These are phyloP conservation scores for Coemansia sp. DNA, from an alignment of 192 early-diverging fungal species.

Conservation along the genomic window DNA sequence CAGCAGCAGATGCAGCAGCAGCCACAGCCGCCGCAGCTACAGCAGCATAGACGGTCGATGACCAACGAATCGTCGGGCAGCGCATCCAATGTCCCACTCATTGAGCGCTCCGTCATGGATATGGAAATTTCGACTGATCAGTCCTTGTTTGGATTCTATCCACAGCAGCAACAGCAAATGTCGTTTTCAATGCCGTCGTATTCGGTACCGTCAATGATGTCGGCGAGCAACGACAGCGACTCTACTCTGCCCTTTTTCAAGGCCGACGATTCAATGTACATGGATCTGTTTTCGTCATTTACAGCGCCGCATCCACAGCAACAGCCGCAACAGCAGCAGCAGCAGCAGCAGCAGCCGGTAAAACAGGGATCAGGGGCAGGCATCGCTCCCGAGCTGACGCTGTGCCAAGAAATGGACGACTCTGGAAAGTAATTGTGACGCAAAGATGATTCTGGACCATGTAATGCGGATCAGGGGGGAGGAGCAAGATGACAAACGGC, in stretches of 20 bases:
- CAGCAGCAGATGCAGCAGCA: no score
- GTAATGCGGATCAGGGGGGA: no score
- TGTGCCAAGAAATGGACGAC: no score
- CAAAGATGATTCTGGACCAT: no score
- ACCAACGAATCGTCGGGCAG: constrained; percentile 25
- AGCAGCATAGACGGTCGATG: constrained; percentile 6
- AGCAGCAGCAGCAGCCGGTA: background rate
- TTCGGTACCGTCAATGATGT: background rate
- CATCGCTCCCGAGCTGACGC: constrained; percentile 26
- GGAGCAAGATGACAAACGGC: no score
- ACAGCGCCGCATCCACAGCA: background rate
- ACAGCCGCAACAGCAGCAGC: background rate
- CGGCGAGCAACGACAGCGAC: background rate
- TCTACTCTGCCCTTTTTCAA: background rate
- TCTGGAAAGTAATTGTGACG: no score
- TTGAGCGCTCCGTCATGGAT: constrained; percentile 22
- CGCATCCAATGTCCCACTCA: constrained; percentile 31
- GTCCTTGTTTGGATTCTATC: background rate
- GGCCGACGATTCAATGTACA: background rate
- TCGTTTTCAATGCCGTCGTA: constrained; percentile 10
- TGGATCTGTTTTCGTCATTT: background rate
- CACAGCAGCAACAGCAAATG: background rate
- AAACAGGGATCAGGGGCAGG: background rate
- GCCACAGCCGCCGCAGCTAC: background rate
- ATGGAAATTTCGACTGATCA: background rate